Base-by-base conservation (phyloP, 148 eudicot genomes). In the Persicaria maculosa region DNA sequence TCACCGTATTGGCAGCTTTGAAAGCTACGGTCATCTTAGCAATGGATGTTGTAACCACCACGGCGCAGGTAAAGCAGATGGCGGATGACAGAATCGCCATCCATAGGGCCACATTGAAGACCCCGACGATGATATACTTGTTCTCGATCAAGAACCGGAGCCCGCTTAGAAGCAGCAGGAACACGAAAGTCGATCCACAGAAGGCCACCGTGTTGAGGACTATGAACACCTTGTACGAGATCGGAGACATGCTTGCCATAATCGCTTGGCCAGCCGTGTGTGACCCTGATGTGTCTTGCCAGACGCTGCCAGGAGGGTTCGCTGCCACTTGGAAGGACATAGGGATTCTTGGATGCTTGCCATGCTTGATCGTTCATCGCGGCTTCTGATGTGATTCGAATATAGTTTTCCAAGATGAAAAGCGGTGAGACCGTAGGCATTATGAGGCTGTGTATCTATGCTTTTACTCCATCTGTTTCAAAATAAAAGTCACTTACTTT, bases 311-410 rank as follows among this genome's bases (percentile, higher is more conserved):
- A 36, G 69, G 69, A 31, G 69, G 69, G 7, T 64, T 64, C 7
- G 69, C 69, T 12, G 69, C 69, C 7, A 64, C 47, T 14, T 64
- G 69, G 46, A 64, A 64, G 8, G 69, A 64, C 69, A 2, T n/a
- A 57, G 62, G 10, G 62, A 9, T 19, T 57, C 31, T 57, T 57
- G 9, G 62, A 57, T 57, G 31, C 22, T 17, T 22, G 7, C 3
- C n/a, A n/a, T 54, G 19, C 6, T 16, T 6, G 6, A 17, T 54
- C n/a, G 59, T 5, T 50, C n/a, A 11, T 50, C 16, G 4, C 4
- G 54, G 15, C 4, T 50, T 0, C 4, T 14, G 4, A 11, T 50
- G 17, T 12, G 1, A 12, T 50, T 50, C 3, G 54, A 50, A 50
- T 1, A 0, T 0, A 59, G 40, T 59, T 59, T 22, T 59, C 15